Base-by-base conservation (phyloP, 2,329 filamentous ascomycete genomes). In the Paraphoma chrysanthemicola region DNA sequence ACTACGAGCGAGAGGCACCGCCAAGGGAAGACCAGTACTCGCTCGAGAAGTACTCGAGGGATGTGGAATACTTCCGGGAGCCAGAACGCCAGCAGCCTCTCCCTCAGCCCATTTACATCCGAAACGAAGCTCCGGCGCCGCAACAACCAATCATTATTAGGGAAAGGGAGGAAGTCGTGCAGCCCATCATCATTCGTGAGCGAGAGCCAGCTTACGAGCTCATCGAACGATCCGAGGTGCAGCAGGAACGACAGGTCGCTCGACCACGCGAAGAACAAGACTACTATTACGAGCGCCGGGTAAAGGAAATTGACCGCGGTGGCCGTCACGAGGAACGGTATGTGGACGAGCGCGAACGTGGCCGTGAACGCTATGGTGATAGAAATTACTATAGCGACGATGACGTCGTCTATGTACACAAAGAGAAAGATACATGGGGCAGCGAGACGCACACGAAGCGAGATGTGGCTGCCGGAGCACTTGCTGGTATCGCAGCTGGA, bases 381-480 rank as follows among this genome's bases (percentile, higher is more conserved):
- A 77, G 77, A 44, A 77, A 80, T 46, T 81, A 79, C 59, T 86
- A 84, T 69, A 85, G 85, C 64, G 86, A 88, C 66, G 86, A 88
- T 59, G 86, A 86, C 65, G 83, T 85, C 67, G 83, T 87, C 52
- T 86, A 87, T 64, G 77, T 86, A 38, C 83, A 82, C 63, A 82
- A 83, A 76, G 81, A 83, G 80, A 65, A 82, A 77, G 66, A 78
- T 66, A 78, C 75, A 42, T 78, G 72, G 67, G 73, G 70, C 30
- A 59, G 63, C 10, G 81, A 81, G 51, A 80, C 81, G 16, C 73
- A 78, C 43, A 81, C 86, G 59, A 83, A 83, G 48, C 84, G 84
- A 31, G 84, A 88, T 67, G 73, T 89, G 44, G 86, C 86, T n/a
- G 86, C 86, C 66, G 87, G 86, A 45, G 85, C 85, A 28, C 73